Percentiles rank a stretch among this genome's conserved stretches.
Evolutionary conservation across 2,329 filamentous ascomycete species (phyloP).

Genomic region (Cytospora schulzeri): DNA sequence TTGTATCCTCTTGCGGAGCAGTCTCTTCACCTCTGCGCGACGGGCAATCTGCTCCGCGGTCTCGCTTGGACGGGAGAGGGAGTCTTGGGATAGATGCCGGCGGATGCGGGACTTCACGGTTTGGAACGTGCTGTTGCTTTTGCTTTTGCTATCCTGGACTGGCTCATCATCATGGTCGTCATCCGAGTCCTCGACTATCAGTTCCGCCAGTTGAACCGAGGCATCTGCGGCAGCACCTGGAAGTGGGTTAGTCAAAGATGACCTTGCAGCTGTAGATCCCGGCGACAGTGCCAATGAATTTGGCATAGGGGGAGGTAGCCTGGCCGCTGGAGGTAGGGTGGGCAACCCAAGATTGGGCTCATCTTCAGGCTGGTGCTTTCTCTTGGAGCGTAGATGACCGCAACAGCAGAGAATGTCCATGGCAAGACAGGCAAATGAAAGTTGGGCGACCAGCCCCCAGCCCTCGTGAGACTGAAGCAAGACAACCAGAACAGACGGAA

Average conservation of each 20-base stretch:
- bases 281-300: slow-evolving; percentile 27
- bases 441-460: not conserved
- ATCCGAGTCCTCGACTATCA: slow-evolving; percentile 44
- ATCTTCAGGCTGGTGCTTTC: slow-evolving; percentile 5
- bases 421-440: not conserved
- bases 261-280: slow-evolving; percentile 26
- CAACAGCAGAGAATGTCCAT: slow-evolving; percentile 44
- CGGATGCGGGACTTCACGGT: slow-evolving; percentile 49
- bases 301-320: slow-evolving; percentile 28
- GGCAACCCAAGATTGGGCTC: slow-evolving; percentile 17
- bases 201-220: slow-evolving; percentile 34
- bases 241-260: slow-evolving; percentile 30
- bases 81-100: slow-evolving; percentile 50
- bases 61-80: slow-evolving; percentile 44
- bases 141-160: slow-evolving; percentile 35
- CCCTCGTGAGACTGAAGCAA: not conserved
- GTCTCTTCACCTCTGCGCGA: slow-evolving; percentile 56
- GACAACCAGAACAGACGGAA: not conserved
- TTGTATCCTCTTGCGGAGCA: slow-evolving; percentile 60
- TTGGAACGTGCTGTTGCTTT: slow-evolving; percentile 44
- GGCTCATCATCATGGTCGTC: slow-evolving; percentile 43
- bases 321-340: slow-evolving; percentile 29
- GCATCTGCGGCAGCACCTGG: slow-evolving; percentile 28
- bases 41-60: slow-evolving; percentile 57
- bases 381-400: slow-evolving; percentile 29